These are phyloP conservation scores for Trametes cinnabarina DNA, from an alignment of 768 basidiomycete genomes.

Conservation along the genomic window DNA sequence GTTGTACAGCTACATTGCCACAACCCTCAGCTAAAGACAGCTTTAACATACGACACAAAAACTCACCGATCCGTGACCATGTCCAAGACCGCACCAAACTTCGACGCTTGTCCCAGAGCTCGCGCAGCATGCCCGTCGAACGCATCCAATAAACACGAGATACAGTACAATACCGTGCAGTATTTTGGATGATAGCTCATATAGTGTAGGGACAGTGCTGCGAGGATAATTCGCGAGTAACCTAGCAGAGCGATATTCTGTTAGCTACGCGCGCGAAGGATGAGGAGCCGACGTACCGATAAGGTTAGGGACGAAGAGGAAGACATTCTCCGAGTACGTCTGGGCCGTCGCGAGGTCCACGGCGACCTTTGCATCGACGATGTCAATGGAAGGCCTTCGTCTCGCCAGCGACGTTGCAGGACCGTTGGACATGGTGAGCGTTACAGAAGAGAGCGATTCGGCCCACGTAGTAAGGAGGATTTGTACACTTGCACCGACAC, in stretches of 20 bases:
- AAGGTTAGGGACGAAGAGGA: constrained; percentile 94
- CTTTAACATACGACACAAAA: not conserved
- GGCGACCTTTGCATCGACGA: constrained; percentile 81
- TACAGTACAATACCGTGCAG: constrained; percentile 83
- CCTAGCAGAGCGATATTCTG: constrained; percentile 44
- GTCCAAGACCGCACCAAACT: constrained; percentile 96
- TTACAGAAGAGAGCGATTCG: constrained; percentile 3
- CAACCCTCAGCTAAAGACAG: not conserved
- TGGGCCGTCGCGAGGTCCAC: constrained; percentile 86
- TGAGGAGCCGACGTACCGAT: constrained; percentile 60
- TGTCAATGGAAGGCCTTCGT: constrained; percentile 56
- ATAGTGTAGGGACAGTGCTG: constrained; percentile 82
- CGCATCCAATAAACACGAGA: constrained; percentile 93
- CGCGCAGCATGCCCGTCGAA: constrained; percentile 93
- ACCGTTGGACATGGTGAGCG: constrained; percentile 21
- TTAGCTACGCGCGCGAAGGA: constrained; percentile 4
- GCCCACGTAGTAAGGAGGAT: constrained; percentile 19
- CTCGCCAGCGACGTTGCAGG: constrained; percentile 26
- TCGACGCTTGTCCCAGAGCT: constrained; percentile 84
- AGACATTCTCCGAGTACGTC: constrained; percentile 91
- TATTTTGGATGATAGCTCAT: constrained; percentile 96
- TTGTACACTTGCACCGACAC: constrained; percentile 12
- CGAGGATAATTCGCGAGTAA: constrained; percentile 87
- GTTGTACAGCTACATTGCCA: constrained; percentile 80
- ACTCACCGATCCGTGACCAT: constrained; percentile 98